phyloP scores from a whole-genome alignment of 2,329 filamentous ascomycete species.

The Venturia oleaginea region DNA sequence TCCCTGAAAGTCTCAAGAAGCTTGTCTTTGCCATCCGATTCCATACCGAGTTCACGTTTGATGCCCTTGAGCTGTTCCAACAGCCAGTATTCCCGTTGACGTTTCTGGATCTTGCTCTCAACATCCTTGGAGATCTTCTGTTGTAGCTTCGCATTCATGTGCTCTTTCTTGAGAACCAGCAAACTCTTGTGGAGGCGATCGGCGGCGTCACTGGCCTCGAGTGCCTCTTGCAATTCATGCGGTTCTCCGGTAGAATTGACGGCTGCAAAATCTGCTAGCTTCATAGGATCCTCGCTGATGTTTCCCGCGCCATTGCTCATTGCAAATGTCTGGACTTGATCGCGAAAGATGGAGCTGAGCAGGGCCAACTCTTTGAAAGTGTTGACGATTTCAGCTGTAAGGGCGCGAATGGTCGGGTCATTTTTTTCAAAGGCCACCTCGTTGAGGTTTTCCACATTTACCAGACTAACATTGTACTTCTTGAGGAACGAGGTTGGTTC shows the following conservation, averaged over 20 bases:
- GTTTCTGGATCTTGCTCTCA: conserved; percentile 92
- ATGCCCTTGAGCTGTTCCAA: conserved; percentile 99
- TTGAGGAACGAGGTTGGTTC: conserved; percentile 86
- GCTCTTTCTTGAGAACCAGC: conserved; percentile 89
- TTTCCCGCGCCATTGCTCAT: conserved; percentile 94
- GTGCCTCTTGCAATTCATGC: conserved; percentile 81
- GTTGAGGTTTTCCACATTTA: conserved; percentile 85
- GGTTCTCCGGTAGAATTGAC: conserved; percentile 93
- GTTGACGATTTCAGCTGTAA: conserved; percentile 97
- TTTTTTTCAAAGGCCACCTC: conserved; percentile 89
- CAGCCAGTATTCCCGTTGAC: conserved; percentile 94
- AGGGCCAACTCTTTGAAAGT: conserved; percentile 96
- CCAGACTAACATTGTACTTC: conserved; percentile 85
- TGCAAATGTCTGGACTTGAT: conserved; percentile 94
- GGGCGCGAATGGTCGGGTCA: conserved; percentile 77
- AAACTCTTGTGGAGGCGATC: conserved; percentile 86
- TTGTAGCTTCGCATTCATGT: conserved; percentile 95
- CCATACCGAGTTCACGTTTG: conserved; percentile 85
- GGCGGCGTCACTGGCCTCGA: conserved; percentile 83
- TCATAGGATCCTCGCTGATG: conserved; percentile 87
- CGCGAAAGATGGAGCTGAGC: conserved; percentile 88
- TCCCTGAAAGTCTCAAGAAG: conserved; percentile 96
- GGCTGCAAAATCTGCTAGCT: conserved; percentile 92
- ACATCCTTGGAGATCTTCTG: conserved; percentile 98
- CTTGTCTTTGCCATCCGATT: conserved; percentile 97